Conservation (phyloP, 768 basidiomycete species). For the Boletales sp. region DNA sequence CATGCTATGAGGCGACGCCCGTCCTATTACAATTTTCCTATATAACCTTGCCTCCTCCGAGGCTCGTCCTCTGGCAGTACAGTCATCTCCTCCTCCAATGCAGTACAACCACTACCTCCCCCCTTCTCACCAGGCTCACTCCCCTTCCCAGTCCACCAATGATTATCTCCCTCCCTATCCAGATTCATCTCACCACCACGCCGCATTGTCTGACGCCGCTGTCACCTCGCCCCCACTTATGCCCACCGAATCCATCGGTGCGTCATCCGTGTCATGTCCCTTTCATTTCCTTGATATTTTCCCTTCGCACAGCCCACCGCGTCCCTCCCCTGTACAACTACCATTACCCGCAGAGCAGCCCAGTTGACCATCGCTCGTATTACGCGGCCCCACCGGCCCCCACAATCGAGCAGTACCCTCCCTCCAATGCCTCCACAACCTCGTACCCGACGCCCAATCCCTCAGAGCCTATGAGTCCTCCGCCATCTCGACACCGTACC, state of each 20-base stretch:
- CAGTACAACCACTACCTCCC: constrained; percentile 28
- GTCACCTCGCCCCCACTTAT: constrained; percentile 17
- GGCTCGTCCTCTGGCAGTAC: constrained; percentile 9
- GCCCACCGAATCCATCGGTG: constrained; percentile 25
- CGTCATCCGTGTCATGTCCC: constrained; percentile 13
- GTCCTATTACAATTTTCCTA: constrained; percentile 33
- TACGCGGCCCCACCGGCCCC: constrained; percentile 17
- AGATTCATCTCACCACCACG: constrained; percentile 23
- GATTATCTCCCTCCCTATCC: constrained; percentile 20
- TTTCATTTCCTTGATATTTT: constrained; percentile 6
- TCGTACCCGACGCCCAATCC: constrained; percentile 20
- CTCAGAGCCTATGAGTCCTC: constrained; percentile 13
- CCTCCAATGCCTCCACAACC: constrained; percentile 16
- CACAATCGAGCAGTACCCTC: constrained; percentile 20
- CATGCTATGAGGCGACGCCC: constrained; percentile 34
- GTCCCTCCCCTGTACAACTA: constrained; percentile 17
- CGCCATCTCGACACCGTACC: constrained; percentile 14
- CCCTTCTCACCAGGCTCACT: constrained; percentile 19
- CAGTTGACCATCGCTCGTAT: constrained; percentile 24
- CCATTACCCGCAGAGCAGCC: constrained; percentile 12
- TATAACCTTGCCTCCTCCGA: constrained; percentile 25
- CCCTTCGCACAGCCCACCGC: constrained; percentile 18
- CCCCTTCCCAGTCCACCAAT: constrained; percentile 19
- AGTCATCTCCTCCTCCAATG: constrained; percentile 17
- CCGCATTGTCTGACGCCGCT: constrained; percentile 24